Conservation (phyloP, 1,139 yeast genomes). For the Hansenula anomala region DNA sequence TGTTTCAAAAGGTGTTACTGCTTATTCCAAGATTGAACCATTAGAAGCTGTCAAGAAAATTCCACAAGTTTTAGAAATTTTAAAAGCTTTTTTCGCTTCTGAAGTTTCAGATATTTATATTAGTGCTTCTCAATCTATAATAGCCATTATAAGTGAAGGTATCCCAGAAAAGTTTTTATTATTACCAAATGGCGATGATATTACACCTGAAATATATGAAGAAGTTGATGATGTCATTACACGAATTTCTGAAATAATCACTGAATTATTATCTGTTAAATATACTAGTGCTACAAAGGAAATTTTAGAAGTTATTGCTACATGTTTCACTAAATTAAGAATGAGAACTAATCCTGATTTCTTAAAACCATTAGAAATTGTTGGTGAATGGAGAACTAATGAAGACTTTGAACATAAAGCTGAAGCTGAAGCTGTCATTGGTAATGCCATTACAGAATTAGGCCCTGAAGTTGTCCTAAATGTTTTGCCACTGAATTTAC, state of each 20-base stretch:
- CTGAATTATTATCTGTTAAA: constrained; percentile 64
- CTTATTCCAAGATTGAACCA: constrained; percentile 61
- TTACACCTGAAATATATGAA: constrained; percentile 45
- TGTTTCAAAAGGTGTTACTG: constrained; percentile 77
- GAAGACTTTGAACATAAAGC: constrained; percentile 72
- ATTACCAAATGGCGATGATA: constrained; percentile 38
- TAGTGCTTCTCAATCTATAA: constrained; percentile 83
- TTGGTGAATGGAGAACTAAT: constrained; percentile 83
- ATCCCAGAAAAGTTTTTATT: constrained; percentile 58
- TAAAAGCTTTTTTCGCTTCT: constrained; percentile 60
- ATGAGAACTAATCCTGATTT: constrained; percentile 70
- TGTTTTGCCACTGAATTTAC: constrained; percentile 73
- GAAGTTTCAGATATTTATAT: constrained; percentile 63
- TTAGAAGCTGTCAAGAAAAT: constrained; percentile 50
- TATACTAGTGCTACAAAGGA: constrained; percentile 76
- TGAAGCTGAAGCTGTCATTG: constrained; percentile 77
- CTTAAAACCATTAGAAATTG: constrained; percentile 57
- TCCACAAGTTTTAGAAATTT: constrained; percentile 51
- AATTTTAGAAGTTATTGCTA: constrained; percentile 64
- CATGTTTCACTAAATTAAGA: constrained; percentile 60
- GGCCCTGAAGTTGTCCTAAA: constrained; percentile 84
- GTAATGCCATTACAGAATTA: constrained; percentile 69
- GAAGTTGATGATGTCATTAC: constrained; percentile 53
- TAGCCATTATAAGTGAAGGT: constrained; percentile 65
- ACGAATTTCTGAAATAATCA: constrained; percentile 46